Conservation (phyloP, 2,329 filamentous ascomycete species). For the Neonectria magnoliae region DNA sequence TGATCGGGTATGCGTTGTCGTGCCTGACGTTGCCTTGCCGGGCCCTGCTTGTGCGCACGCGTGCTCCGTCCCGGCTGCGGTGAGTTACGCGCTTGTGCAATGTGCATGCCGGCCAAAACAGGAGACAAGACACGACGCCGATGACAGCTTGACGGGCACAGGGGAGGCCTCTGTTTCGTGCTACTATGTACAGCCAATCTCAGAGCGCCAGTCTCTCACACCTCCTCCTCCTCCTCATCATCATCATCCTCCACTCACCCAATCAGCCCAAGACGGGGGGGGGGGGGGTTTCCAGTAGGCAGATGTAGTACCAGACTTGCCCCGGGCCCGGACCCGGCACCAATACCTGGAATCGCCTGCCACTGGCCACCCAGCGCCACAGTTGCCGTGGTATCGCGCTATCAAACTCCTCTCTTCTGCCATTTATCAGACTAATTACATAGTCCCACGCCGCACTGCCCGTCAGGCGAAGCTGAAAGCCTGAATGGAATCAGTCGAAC, state of each 20-base stretch:
- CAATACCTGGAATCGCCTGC: too few relatives aligned
- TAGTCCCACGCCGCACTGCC: neutral
- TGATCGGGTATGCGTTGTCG: neutral
- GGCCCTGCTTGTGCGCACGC: neutral
- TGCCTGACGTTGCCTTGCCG: neutral
- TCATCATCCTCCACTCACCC: neutral
- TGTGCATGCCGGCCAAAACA: neutral
- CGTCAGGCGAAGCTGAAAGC: neutral
- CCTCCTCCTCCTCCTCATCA: neutral
- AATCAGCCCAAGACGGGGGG: neutral
- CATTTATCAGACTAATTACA: too few relatives aligned
- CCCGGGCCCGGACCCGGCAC: too few relatives aligned
- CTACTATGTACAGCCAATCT: conserved; percentile 5
- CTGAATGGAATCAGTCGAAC: neutral
- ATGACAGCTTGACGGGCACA: neutral
- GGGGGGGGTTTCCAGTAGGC: too few relatives aligned
- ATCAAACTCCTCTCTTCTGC: too few relatives aligned
- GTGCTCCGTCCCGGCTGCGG: too few relatives aligned
- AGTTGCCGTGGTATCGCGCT: too few relatives aligned
- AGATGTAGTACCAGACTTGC: too few relatives aligned
- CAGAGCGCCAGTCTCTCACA: neutral
- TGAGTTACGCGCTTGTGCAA: too few relatives aligned
- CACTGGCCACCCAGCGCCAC: too few relatives aligned
- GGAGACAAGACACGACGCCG: neutral
- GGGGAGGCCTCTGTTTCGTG: conserved; percentile 1